Evolutionary conservation across 257 asterid species (phyloP).

Genomic region (Lantana camara): DNA sequence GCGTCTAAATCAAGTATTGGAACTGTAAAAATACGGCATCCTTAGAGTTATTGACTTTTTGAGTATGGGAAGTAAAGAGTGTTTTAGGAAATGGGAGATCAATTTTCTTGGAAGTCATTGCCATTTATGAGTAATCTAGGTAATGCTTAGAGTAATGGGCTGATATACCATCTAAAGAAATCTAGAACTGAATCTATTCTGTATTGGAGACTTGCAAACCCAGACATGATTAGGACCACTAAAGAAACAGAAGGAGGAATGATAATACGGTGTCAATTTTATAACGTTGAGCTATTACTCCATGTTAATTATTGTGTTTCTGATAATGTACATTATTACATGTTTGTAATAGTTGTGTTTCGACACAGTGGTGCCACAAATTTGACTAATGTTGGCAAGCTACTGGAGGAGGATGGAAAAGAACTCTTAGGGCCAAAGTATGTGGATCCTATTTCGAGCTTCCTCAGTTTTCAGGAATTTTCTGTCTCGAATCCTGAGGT

Average conservation of each 20-base stretch:
- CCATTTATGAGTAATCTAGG: slow-evolving; percentile 4
- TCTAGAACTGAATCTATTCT: not conserved
- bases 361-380: slow-evolving; percentile 53
- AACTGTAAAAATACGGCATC: too few species aligned
- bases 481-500: slow-evolving; percentile 90
- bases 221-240: not conserved
- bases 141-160: not conserved
- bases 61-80: not conserved
- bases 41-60: not conserved
- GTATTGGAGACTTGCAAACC: slow-evolving; percentile 1
- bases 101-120: slow-evolving; percentile 2
- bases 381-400: slow-evolving; percentile 76
- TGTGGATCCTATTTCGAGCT: slow-evolving; percentile 75
- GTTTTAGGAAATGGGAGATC: not conserved
- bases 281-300: not conserved
- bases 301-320: not conserved
- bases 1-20: not conserved
- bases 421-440: slow-evolving; percentile 75
- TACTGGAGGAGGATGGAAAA: slow-evolving; percentile 70
- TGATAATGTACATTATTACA: not conserved
- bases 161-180: not conserved
- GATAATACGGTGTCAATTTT: not conserved
- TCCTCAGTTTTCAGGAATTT: slow-evolving; percentile 75
- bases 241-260: slow-evolving; percentile 6
- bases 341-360: slow-evolving; percentile 19